These are phyloP conservation scores for Hawksworthiomyces lignivorus DNA, from an alignment of 2,329 filamentous ascomycete species.

Conservation along the genomic window DNA sequence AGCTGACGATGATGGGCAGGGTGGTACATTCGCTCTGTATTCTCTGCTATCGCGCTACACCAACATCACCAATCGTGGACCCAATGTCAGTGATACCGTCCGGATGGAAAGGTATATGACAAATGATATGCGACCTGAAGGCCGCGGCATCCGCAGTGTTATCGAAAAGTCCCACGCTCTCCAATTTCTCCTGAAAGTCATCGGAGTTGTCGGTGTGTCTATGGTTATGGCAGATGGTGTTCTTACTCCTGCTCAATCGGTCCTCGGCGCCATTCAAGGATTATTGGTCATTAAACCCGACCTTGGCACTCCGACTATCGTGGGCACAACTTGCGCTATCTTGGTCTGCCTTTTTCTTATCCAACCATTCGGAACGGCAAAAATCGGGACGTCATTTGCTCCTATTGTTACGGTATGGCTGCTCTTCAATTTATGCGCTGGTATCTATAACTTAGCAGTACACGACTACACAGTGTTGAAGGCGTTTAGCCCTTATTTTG, in stretches of 20 bases:
- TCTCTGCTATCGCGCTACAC: conserved; percentile 54
- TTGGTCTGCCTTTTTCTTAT: conserved; percentile 55
- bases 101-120: conserved; percentile 53
- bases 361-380: conserved; percentile 57
- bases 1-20: conserved; percentile 64
- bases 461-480: conserved; percentile 47
- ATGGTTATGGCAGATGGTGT: conserved; percentile 59
- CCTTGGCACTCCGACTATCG: conserved; percentile 48
- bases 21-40: conserved; percentile 62
- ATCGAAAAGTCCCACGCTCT: conserved; percentile 50
- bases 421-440: conserved; percentile 52
- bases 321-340: conserved; percentile 58
- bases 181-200: conserved; percentile 47
- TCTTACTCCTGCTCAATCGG: conserved; percentile 61
- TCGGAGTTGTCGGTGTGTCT: conserved; percentile 58
- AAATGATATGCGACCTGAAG: conserved; percentile 44
- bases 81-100: conserved; percentile 45
- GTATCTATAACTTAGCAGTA: conserved; percentile 52
- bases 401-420: conserved; percentile 63
- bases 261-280: conserved; percentile 61
- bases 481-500: conserved; percentile 52
- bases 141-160: conserved; percentile 43
- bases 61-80: conserved; percentile 53
- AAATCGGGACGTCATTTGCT: conserved; percentile 52
- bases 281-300: conserved; percentile 49